phyloP scores from a whole-genome alignment of 768 basidiomycete genomes.

The Cystobasidium onofrii region DNA sequence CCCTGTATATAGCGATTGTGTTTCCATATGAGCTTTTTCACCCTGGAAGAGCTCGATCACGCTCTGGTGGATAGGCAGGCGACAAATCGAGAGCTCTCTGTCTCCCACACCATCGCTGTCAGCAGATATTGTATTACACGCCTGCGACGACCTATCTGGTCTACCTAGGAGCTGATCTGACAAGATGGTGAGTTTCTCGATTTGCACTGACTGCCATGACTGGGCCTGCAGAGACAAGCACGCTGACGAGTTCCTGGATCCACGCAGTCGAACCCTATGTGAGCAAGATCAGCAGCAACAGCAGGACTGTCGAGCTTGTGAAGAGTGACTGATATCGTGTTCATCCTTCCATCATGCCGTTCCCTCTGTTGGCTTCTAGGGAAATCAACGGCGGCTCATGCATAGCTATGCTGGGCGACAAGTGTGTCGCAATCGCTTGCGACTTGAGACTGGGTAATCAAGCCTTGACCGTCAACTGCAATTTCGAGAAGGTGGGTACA shows the following conservation, averaged over 20 bases:
- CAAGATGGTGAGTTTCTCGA: neutral
- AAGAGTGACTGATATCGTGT: neutral
- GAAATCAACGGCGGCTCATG: conserved; percentile 95
- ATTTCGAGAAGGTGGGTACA: conserved; percentile 78
- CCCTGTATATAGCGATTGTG: too few relatives aligned
- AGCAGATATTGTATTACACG: too few relatives aligned
- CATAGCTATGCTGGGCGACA: conserved; percentile 97
- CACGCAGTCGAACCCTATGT: conserved; percentile 31
- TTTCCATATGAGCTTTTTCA: too few relatives aligned
- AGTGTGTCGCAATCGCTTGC: conserved; percentile 95
- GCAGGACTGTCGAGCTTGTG: neutral
- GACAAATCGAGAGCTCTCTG: too few relatives aligned
- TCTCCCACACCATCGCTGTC: too few relatives aligned
- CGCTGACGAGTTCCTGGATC: conserved; percentile 13
- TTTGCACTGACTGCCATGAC: neutral
- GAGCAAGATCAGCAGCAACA: neutral
- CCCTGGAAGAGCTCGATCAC: too few relatives aligned
- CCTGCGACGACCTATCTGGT: too few relatives aligned
- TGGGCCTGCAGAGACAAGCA: neutral
- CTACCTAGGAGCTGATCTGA: too few relatives aligned
- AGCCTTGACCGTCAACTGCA: conserved; percentile 71
- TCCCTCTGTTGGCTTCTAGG: neutral
- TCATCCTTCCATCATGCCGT: neutral
- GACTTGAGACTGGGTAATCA: conserved; percentile 86
- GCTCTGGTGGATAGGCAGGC: too few relatives aligned